phyloP scores from a whole-genome alignment of 805 yeast genomes.

The Komagataella mondaviorum region DNA sequence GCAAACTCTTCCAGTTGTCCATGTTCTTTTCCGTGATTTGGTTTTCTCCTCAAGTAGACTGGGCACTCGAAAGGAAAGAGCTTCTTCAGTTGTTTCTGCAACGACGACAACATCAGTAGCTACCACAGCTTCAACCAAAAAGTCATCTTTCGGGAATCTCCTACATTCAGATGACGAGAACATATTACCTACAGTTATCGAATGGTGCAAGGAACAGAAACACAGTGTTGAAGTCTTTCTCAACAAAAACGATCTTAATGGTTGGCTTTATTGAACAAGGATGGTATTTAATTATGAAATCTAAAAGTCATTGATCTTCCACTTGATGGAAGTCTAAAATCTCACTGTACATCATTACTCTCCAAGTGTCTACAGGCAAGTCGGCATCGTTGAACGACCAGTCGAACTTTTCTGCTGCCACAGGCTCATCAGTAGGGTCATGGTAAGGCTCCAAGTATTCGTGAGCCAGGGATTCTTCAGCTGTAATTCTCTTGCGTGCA shows the following conservation, averaged over 20 bases:
- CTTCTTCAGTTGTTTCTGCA: not conserved
- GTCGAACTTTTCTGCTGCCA: constrained; percentile 83
- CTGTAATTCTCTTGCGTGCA: constrained; percentile 88
- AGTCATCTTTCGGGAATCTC: not conserved
- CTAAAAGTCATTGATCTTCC: constrained; percentile 22
- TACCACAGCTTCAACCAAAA: not conserved
- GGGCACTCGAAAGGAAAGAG: not conserved
- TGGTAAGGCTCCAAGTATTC: constrained; percentile 92
- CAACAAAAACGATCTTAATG: not conserved
- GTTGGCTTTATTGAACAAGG: not conserved
- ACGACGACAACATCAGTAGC: not conserved
- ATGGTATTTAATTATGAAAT: constrained; percentile 12
- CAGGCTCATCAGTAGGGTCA: constrained; percentile 96
- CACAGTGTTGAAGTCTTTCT: not conserved
- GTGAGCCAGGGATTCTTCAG: constrained; percentile 80
- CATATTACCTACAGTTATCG: not conserved
- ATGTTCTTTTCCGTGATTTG: not conserved
- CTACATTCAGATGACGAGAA: not conserved
- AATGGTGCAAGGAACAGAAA: not conserved
- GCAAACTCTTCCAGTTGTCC: not conserved
- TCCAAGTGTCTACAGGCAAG: constrained; percentile 95
- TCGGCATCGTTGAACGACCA: constrained; percentile 99
- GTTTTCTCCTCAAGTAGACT: not conserved
- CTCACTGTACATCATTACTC: constrained; percentile 98
- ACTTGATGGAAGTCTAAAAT: constrained; percentile 92